Percentiles rank a stretch among this genome's conserved stretches.
These are phyloP conservation scores for Phytopythium sindhum DNA, from an alignment of 352 stramenopile species.

Conservation along the genomic window DNA sequence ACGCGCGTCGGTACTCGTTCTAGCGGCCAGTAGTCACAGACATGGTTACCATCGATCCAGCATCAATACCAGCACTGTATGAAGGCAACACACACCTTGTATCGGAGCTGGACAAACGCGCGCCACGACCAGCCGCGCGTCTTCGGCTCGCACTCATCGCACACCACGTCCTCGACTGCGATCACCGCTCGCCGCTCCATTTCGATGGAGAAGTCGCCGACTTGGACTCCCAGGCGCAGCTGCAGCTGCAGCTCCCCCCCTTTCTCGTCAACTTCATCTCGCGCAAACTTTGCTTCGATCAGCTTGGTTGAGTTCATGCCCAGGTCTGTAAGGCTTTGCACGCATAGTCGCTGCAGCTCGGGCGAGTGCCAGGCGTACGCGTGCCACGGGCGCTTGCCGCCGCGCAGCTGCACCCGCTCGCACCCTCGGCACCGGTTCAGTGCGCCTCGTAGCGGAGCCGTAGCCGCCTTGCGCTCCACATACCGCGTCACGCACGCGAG, in stretches of 20 bases:
- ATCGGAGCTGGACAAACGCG: slow-evolving; percentile 68
- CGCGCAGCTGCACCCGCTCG: slow-evolving; percentile 55
- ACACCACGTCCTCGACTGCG: slow-evolving; percentile 22
- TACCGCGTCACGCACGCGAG: slow-evolving; percentile 26
- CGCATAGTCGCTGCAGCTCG: slow-evolving; percentile 72
- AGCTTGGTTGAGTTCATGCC: slow-evolving; percentile 49
- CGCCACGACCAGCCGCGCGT: slow-evolving; percentile 46
- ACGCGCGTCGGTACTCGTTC: slow-evolving; percentile 73
- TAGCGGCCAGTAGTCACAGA: slow-evolving; percentile 13
- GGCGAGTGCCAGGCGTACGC: slow-evolving; percentile 57
- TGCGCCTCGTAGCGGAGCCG: slow-evolving; percentile 27
- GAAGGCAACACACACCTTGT: slow-evolving; percentile 16
- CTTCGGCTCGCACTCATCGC: slow-evolving; percentile 41
- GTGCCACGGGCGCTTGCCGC: slow-evolving; percentile 40
- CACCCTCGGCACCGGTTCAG: slow-evolving; percentile 63
- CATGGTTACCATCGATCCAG: neutral
- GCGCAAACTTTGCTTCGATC: slow-evolving; percentile 70
- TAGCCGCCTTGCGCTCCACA: slow-evolving; percentile 35
- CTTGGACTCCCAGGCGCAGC: slow-evolving; percentile 42
- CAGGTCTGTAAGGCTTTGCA: slow-evolving; percentile 63
- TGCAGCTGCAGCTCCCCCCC: slow-evolving; percentile 41
- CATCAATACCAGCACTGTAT: neutral
- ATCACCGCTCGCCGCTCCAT: neutral
- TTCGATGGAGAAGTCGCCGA: slow-evolving; percentile 40
- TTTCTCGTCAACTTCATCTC: slow-evolving; percentile 55